A percentile compares a stretch with the other conserved stretches of the same genome.
phyloP scores from a whole-genome alignment of 2,329 filamentous ascomycete species.

The Pseudophaeomoniella oleicola region DNA sequence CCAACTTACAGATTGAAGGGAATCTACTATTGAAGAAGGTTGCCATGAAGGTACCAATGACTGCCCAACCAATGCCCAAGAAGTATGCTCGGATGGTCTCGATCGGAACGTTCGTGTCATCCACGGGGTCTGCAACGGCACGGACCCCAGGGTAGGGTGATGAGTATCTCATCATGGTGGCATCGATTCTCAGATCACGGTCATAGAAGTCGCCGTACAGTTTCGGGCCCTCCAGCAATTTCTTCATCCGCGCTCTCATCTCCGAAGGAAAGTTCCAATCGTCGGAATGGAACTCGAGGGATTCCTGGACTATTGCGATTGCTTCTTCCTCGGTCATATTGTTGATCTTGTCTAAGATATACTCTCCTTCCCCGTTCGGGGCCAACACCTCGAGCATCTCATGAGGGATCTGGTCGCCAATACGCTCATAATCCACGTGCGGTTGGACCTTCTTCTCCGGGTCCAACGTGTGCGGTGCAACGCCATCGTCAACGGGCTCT shows the following conservation, averaged over 20 bases:
- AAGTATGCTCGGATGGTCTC: conserved; percentile 25
- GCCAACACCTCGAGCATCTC: not conserved
- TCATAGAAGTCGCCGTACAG: not conserved
- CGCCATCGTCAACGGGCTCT: not conserved
- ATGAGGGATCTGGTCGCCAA: not conserved
- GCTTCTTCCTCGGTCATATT: not conserved
- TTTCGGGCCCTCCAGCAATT: not conserved
- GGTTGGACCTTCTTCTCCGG: not conserved
- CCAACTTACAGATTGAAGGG: conserved; percentile 42
- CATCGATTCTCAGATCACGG: not conserved
- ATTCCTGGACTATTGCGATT: not conserved
- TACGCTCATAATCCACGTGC: not conserved
- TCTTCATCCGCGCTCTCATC: not conserved
- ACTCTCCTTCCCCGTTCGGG: not conserved
- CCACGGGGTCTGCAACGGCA: conserved; percentile 16
- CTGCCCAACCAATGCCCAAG: conserved; percentile 29
- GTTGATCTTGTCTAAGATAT: not conserved
- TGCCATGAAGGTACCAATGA: conserved; percentile 31
- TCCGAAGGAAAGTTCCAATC: not conserved
- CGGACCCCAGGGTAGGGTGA: conserved; percentile 12
- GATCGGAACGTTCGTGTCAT: conserved; percentile 15
- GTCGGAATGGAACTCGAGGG: not conserved
- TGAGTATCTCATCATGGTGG: conserved; percentile 6
- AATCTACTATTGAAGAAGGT: conserved; percentile 33
- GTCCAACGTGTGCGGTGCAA: not conserved